A percentile compares a stretch with the other conserved stretches of the same genome.
These are phyloP conservation scores for Blastomyces silverae DNA, from an alignment of 2,329 filamentous ascomycete species.

Conservation along the genomic window DNA sequence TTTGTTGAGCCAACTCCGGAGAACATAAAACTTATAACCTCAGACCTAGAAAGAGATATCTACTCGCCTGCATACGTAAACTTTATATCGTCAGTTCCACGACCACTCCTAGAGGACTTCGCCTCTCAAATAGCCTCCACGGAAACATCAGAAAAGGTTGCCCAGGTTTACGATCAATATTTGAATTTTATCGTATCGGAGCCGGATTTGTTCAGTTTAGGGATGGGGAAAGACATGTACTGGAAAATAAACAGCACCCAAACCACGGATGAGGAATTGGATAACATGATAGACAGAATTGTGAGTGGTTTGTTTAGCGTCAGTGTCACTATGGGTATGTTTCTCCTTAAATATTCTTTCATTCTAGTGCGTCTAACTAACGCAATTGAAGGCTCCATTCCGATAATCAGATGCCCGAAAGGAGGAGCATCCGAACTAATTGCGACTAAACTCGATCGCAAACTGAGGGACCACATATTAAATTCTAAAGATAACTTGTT, in stretches of 20 bases:
- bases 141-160: conserved; percentile 79
- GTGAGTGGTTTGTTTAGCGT: conserved; percentile 97
- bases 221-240: conserved; percentile 88
- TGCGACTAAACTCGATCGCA: conserved; percentile 85
- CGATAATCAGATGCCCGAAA: conserved; percentile 90
- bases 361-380: conserved; percentile 23
- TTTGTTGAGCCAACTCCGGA: conserved; percentile 79
- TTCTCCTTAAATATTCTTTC: neutral
- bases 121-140: conserved; percentile 77
- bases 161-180: conserved; percentile 93
- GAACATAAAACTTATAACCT: conserved; percentile 77
- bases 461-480: conserved; percentile 89
- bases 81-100: conserved; percentile 87
- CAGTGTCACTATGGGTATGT: conserved; percentile 88
- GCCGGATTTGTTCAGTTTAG: conserved; percentile 88
- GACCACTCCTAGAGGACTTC: conserved; percentile 89
- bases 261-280: conserved; percentile 83
- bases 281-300: conserved; percentile 78
- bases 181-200: conserved; percentile 96
- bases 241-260: conserved; percentile 93
- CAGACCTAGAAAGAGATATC: conserved; percentile 75
- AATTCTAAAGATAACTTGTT: conserved; percentile 98
- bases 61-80: conserved; percentile 96
- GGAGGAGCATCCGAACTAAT: conserved; percentile 91
- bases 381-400: conserved; percentile 64